A percentile compares a stretch with the other conserved stretches of the same genome.
These are phyloP conservation scores for Vaccinium darrowii DNA, from an alignment of 148 eudicot genomes.

Conservation along the genomic window DNA sequence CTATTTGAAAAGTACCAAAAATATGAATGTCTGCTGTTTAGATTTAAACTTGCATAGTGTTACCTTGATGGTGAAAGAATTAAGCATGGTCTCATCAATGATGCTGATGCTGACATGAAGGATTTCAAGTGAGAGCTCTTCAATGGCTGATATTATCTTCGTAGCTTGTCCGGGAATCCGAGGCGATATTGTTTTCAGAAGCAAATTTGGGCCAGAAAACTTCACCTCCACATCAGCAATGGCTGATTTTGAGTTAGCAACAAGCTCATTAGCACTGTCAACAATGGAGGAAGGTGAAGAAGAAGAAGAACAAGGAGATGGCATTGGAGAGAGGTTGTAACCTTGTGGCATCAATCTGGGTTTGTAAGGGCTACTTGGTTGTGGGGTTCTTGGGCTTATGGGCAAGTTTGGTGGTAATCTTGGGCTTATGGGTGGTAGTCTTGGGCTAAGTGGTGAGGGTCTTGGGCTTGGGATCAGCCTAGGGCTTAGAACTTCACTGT, in stretches of 20 bases:
- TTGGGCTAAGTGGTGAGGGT: slow-evolving; percentile 57
- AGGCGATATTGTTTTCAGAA: slow-evolving; percentile 64
- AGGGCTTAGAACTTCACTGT: slow-evolving; percentile 79
- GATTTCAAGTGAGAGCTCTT: slow-evolving; percentile 73
- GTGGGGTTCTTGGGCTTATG: slow-evolving; percentile 89
- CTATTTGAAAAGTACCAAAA: too few relatives aligned
- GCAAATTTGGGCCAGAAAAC: slow-evolving; percentile 68
- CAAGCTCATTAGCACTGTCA: slow-evolving; percentile 60
- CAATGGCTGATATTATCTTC: slow-evolving; percentile 65
- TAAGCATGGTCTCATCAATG: slow-evolving; percentile 70
- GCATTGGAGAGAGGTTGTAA: slow-evolving; percentile 19
- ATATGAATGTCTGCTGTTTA: too few relatives aligned
- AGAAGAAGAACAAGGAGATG: slow-evolving; percentile 47
- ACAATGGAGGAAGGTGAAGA: slow-evolving; percentile 41
- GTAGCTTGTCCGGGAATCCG: slow-evolving; percentile 65
- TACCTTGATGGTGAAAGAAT: slow-evolving; percentile 94
- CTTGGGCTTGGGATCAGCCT: slow-evolving; percentile 70
- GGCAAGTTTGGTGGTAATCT: slow-evolving; percentile 58
- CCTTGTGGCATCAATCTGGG: slow-evolving; percentile 34
- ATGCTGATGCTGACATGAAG: slow-evolving; percentile 63
- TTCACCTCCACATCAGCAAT: slow-evolving; percentile 89
- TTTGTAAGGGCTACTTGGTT: slow-evolving; percentile 69
- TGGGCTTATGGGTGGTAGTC: slow-evolving; percentile 82
- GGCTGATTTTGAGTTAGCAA: slow-evolving; percentile 68
- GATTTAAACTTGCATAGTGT: not conserved